Percentiles rank a stretch among this genome's conserved stretches.
phyloP scores from a whole-genome alignment of 2,329 filamentous ascomycete genomes.

The Cercospora citrullina region DNA sequence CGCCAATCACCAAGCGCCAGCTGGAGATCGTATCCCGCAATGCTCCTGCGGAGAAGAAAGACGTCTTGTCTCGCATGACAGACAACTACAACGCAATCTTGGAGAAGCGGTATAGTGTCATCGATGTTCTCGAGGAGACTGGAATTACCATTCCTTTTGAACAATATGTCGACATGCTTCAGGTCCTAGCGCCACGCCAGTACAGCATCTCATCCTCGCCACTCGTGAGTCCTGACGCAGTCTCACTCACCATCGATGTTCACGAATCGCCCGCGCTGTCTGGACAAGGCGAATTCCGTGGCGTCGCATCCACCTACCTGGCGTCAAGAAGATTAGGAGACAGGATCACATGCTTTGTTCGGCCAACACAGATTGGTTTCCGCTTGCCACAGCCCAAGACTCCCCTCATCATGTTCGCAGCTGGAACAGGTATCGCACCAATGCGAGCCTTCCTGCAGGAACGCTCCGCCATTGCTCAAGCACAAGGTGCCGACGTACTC shows the following conservation, averaged over 20 bases:
- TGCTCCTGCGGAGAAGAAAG: constrained; percentile 8
- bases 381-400: constrained; percentile 43
- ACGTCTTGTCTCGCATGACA: constrained; percentile 53
- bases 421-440: constrained; percentile 54
- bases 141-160: constrained; percentile 59
- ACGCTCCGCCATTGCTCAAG: constrained; percentile 39
- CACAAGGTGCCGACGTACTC: constrained; percentile 30
- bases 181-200: constrained; percentile 26
- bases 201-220: constrained; percentile 33
- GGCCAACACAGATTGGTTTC: constrained; percentile 43
- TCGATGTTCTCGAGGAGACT: constrained; percentile 68
- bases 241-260: constrained; percentile 64
- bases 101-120: constrained; percentile 43
- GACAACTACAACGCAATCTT: constrained; percentile 43
- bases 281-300: constrained; percentile 36
- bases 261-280: constrained; percentile 20
- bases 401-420: constrained; percentile 55
- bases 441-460: constrained; percentile 49
- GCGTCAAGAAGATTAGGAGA: constrained; percentile 41
- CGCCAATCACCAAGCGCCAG: constrained; percentile 53
- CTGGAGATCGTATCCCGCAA: constrained; percentile 45
- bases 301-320: constrained; percentile 45
- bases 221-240: constrained; percentile 17
- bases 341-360: constrained; percentile 42
- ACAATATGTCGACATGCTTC: constrained; percentile 45